These are phyloP conservation scores for Scenedesmus sp. DNA, from an alignment of 163 green algal species.

Conservation along the genomic window DNA sequence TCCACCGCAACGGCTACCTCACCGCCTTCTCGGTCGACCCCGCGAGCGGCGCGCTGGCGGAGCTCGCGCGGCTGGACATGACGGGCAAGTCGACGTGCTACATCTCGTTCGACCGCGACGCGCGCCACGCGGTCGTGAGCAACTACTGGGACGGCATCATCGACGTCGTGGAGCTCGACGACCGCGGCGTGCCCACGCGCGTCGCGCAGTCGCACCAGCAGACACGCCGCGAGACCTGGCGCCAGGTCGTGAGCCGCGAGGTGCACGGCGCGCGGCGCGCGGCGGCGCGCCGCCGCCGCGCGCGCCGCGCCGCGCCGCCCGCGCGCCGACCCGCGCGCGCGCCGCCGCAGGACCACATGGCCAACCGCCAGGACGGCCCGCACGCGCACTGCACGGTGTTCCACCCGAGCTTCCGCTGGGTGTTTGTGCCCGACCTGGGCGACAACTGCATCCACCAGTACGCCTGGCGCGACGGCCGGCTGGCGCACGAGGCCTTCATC, in stretches of 20 bases:
- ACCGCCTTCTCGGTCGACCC: conserved; percentile 37
- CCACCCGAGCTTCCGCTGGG: conserved; percentile 38
- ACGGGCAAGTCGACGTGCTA: conserved; percentile 44
- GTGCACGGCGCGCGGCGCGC: not conserved
- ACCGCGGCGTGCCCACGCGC: conserved; percentile 5
- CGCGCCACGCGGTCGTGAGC: conserved; percentile 36
- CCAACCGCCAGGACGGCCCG: conserved; percentile 43
- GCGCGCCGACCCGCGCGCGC: not conserved
- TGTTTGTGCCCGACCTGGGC: conserved; percentile 48
- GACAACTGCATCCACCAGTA: conserved; percentile 48
- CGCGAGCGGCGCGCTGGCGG: not conserved
- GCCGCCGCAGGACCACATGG: conserved; percentile 44
- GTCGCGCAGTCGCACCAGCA: conserved; percentile 47
- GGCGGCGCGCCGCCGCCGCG: no score
- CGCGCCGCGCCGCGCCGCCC: no score
- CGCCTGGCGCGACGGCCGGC: conserved; percentile 3
- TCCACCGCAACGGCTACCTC: conserved; percentile 36
- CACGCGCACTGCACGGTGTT: conserved; percentile 46
- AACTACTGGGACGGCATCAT: conserved; percentile 50
- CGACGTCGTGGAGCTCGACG: conserved; percentile 39
- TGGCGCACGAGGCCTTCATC: conserved; percentile 26
- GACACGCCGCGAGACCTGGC: conserved; percentile 32
- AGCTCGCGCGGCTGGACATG: conserved; percentile 27
- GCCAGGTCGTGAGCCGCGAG: conserved; percentile 40
- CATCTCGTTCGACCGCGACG: conserved; percentile 40